Evolutionary conservation across 208 protist species (phyloP), one percentile per base, ranked within the genome.

Genomic region (Leishmania aethiopica): DNA sequence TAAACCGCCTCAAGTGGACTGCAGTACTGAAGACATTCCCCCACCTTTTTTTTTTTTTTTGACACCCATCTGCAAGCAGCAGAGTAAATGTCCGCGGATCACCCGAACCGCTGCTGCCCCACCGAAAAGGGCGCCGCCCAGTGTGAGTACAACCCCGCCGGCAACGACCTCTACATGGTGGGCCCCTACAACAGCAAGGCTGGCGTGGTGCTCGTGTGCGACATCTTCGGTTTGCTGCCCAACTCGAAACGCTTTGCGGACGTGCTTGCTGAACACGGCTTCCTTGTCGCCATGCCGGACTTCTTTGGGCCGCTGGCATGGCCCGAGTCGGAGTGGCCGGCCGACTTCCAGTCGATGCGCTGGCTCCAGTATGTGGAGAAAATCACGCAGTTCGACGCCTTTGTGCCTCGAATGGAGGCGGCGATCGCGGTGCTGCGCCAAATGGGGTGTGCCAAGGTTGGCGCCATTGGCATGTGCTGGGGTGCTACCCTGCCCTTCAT

Each of bases 281-380:
- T 86, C 81, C 83, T 92, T 32, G 90, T 91, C 7, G 82, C 93
- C 59, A 85, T 89, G 83, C 92, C 92, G 5, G 90, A 95, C 80
- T 95, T 92, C 81, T 88, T 92, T 49, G 75, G 79, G 19, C 69
- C 55, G 1, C 49, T 47, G 2, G 74, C 80, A 45, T 94, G 92
- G 92, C 67, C 79, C 8, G 71, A 78, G 55, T 72, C 40, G 35
- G 59, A 86, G 15, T 94, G 79, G 81, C 90, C 87, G 0, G 82
- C 84, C 0, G 77, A 92, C 75, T 94, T 85, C 78, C 55, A 87
- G 77, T 55, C 32, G 13, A 40, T 0, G 70, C 70, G 70, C 25
- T 74, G 45, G 70, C 35, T 22, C 11, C 8, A 32, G 47, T 35
- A 74, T 53, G 13, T 37, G 45, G 45, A 51, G 13, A 74, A 32